Evolutionary conservation across 2,329 filamentous ascomycete species (phyloP).

Genomic region (Ilyonectria sp.): DNA sequence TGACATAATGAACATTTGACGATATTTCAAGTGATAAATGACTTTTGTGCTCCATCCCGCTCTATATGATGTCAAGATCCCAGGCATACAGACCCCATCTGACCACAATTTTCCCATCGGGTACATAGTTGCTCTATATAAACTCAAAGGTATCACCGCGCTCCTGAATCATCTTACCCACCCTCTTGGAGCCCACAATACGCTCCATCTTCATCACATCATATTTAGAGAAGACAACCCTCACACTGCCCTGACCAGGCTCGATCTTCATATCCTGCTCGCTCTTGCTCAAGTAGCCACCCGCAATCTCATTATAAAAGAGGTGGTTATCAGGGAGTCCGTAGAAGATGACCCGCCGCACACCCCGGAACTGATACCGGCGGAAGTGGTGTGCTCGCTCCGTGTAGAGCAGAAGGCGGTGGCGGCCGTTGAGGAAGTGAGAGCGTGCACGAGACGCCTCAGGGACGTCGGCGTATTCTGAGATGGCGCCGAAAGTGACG

Average conservation of each 20-base stretch:
- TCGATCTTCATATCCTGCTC: constrained; percentile 69
- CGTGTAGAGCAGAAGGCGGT: constrained; percentile 90
- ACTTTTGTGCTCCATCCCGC: constrained; percentile 34
- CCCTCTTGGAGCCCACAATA: constrained; percentile 84
- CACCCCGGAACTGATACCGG: constrained; percentile 86
- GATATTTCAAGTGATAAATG: constrained; percentile 15
- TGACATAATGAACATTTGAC: constrained; percentile 6
- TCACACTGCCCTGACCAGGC: constrained; percentile 72
- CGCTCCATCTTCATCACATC: constrained; percentile 92
- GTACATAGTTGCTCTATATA: constrained; percentile 66
- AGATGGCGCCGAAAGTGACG: constrained; percentile 81
- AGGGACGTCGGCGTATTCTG: constrained; percentile 86
- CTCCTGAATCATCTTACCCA: constrained; percentile 87
- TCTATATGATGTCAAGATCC: constrained; percentile 28
- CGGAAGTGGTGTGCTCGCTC: constrained; percentile 98
- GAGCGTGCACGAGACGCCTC: constrained; percentile 88
- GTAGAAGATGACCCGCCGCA: constrained; percentile 90
- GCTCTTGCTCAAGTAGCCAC: constrained; percentile 74
- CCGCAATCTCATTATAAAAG: constrained; percentile 85
- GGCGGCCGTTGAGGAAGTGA: constrained; percentile 87
- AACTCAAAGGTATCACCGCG: constrained; percentile 96
- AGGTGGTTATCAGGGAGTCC: constrained; percentile 88
- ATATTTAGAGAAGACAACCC: constrained; percentile 86
- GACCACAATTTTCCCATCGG: neutral
- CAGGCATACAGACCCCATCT: constrained; percentile 4